Conservation (phyloP, 192 early-diverging fungal species). For the Kickxella alabastrina region DNA sequence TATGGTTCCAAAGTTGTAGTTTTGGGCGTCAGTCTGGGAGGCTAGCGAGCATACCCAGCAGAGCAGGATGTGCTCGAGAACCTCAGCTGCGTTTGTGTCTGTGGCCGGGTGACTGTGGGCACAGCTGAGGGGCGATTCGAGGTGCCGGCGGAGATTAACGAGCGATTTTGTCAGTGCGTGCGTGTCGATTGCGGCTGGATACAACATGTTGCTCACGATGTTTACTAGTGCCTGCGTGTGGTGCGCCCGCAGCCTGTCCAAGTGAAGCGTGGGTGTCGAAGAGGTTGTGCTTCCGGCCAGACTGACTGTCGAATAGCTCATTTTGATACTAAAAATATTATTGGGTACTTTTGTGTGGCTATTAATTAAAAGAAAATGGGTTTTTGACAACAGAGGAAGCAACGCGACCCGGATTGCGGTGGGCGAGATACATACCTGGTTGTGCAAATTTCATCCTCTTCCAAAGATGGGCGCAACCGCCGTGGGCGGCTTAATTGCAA, state of each 20-base stretch:
- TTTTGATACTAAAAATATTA: too few species aligned
- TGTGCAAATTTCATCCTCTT: too few species aligned
- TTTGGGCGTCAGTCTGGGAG: conserved; percentile 29
- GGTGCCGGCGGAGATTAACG: conserved; percentile 24
- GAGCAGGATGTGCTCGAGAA: conserved; percentile 30
- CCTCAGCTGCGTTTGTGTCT: conserved; percentile 29
- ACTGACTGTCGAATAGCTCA: conserved; percentile 13
- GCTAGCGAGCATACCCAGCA: conserved; percentile 46
- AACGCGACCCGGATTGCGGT: too few species aligned
- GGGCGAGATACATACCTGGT: too few species aligned
- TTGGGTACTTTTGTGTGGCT: too few species aligned
- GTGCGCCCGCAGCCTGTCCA: conserved; percentile 31
- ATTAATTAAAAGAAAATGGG: too few species aligned
- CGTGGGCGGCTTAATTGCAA: too few species aligned
- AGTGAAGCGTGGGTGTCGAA: conserved; percentile 10
- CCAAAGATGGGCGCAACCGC: too few species aligned
- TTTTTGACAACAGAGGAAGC: too few species aligned
- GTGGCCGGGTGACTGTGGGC: conserved; percentile 25
- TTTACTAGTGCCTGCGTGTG: conserved; percentile 43
- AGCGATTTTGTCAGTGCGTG: conserved; percentile 10
- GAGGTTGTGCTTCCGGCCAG: conserved; percentile 13
- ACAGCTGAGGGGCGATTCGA: conserved; percentile 32
- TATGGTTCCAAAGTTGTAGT: conserved; percentile 7
- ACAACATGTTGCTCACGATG: conserved; percentile 22
- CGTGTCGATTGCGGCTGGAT: conserved; percentile 15